These are phyloP conservation scores for Hirschfeldia incana DNA, from an alignment of 345 rosid species.

Conservation along the genomic window DNA sequence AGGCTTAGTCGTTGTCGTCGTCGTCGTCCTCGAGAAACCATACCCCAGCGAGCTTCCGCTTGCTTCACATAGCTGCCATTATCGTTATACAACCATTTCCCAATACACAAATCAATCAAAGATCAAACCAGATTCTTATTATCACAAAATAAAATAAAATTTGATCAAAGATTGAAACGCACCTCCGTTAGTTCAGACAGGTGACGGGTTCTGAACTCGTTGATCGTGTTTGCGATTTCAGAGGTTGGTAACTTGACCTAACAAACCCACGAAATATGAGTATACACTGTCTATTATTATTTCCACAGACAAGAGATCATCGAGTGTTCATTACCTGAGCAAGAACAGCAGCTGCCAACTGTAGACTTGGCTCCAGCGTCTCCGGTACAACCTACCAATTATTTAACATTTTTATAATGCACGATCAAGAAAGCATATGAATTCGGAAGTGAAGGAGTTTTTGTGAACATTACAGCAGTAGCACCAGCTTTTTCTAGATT, in stretches of 20 bases:
- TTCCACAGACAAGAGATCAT: constrained; percentile 4
- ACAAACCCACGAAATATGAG: not conserved
- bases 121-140: not conserved
- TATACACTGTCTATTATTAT: not conserved
- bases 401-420: too few species aligned
- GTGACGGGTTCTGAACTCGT: constrained; percentile 91
- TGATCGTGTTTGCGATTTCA: constrained; percentile 89
- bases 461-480: constrained; percentile 65
- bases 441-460: not conserved
- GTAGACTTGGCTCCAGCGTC: constrained; percentile 96
- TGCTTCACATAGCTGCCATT: constrained; percentile 72
- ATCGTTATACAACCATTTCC: not conserved
- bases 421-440: constrained; percentile 10
- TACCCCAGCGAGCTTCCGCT: constrained; percentile 98
- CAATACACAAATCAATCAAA: not conserved
- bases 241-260: constrained; percentile 86
- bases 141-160: too few species aligned
- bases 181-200: constrained; percentile 94
- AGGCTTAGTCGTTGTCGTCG: constrained; percentile 47
- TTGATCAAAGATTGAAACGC: not conserved
- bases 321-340: constrained; percentile 64
- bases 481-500: constrained; percentile 98
- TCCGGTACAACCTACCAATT: constrained; percentile 86
- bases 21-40: constrained; percentile 64
- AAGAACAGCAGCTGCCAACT: constrained; percentile 98